These are phyloP conservation scores for Pisolithus marmoratus DNA, from an alignment of 768 basidiomycete genomes.

Conservation along the genomic window DNA sequence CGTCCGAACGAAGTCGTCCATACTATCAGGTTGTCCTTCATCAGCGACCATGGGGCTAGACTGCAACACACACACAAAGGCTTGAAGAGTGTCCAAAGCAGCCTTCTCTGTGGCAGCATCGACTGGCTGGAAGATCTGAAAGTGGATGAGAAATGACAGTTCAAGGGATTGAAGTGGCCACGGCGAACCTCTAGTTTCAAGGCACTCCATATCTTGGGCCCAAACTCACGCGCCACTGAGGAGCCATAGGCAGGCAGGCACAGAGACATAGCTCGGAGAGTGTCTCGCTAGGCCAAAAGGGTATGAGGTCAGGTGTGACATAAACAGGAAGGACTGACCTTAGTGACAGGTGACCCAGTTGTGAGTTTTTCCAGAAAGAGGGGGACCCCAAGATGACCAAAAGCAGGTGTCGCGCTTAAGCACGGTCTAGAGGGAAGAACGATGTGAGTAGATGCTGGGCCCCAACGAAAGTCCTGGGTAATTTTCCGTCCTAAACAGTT, in stretches of 20 bases:
- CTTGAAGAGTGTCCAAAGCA: too few relatives aligned
- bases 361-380: constrained; percentile 90
- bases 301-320: too few relatives aligned
- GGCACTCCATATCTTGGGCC: constrained; percentile 82
- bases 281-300: constrained; percentile 60
- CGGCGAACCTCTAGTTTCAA: constrained; percentile 77
- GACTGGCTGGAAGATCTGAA: too few relatives aligned
- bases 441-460: background rate
- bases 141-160: background rate
- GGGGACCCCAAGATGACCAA: constrained; percentile 80
- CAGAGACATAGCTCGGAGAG: constrained; percentile 66
- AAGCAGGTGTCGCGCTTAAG: too few relatives aligned
- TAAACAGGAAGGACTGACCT: constrained; percentile 47
- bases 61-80: constrained; percentile 73
- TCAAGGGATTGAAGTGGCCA: background rate
- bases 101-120: too few relatives aligned
- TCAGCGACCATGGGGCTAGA: constrained; percentile 33
- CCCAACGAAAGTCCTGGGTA: too few relatives aligned
- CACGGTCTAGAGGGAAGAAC: constrained; percentile 43
- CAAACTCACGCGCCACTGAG: constrained; percentile 50
- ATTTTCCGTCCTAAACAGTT: background rate
- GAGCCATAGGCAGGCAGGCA: constrained; percentile 87
- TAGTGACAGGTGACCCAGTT: constrained; percentile 73
- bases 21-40: constrained; percentile 29
- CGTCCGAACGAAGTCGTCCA: constrained; percentile 58